Evolutionary conservation across 2,329 filamentous ascomycete genomes (phyloP), one percentile per base, ranked within the genome.

Genomic region (Claviceps cyperi): DNA sequence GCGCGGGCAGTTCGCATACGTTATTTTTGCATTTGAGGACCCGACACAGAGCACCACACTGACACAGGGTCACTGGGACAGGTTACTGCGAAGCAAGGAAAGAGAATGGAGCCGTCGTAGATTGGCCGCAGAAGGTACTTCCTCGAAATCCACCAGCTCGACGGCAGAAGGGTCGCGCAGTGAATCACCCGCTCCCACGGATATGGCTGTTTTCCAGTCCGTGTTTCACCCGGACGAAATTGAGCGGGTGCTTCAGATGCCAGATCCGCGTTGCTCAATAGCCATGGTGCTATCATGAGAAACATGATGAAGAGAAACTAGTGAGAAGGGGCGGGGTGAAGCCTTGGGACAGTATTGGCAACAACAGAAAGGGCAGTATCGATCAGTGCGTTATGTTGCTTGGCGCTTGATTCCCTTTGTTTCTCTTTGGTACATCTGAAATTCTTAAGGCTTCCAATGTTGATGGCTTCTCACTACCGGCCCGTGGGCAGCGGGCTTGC

Each of bases 21-120:
- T 83, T 32, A 72, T 79, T 5, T 84, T 84, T 60, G 76, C 79
- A 13, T 83, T 84, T 54, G 79, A 83, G 55, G 76, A 81, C 51
- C 64, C 69, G 4, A 59, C 62, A 45, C 73, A 77, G 60, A 77
- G 71, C 64, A 79, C 76, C 0, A 63, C 67, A 15, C 67, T 68
- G 48, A 63, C 67, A 15, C 67, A 68, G 48, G 59, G 75, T 53
- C 75, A 80, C 52, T 63, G 71, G 22, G 74, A 80, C 44, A 75
- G 79, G 51, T 71, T 78, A 45, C 67, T 66, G 50, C 79, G 77
- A 57, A 79, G 77, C 50, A 62, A 62, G 51, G 67, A 63, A 53
- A 65, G 62, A 53, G 60, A 59, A 36, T 64, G 63, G 49, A 62
- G 63, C 15, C 19, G 40, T 24, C 19, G 40, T 50, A 68, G 64